phyloP scores from a whole-genome alignment of 441 rosid genomes.

The Sinapis alba region DNA sequence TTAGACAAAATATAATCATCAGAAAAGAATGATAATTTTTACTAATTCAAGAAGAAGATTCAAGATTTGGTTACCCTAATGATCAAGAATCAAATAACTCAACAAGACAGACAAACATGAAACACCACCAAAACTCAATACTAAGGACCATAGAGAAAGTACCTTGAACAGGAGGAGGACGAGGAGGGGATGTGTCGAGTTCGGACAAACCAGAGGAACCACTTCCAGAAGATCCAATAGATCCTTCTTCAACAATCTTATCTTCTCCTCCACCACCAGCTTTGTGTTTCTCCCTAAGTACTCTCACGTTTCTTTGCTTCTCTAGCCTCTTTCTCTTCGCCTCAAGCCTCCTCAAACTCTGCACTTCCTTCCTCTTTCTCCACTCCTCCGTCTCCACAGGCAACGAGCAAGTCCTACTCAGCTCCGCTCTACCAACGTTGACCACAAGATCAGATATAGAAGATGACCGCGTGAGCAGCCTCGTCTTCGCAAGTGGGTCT shows the following conservation, averaged over 20 bases:
- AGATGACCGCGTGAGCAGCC: conserved; percentile 59
- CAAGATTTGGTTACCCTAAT: background rate
- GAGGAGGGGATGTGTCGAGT: conserved; percentile 28
- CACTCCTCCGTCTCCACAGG: conserved; percentile 4
- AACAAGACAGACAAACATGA: background rate
- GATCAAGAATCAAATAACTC: conserved; percentile 2
- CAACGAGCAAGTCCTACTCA: conserved; percentile 7
- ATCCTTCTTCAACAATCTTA: conserved; percentile 38
- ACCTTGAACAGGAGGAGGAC: conserved; percentile 38
- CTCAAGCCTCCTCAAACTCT: conserved; percentile 73
- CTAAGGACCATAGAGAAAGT: background rate
- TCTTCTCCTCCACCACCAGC: conserved; percentile 29
- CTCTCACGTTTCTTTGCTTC: conserved; percentile 63
- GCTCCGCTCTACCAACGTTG: conserved; percentile 47
- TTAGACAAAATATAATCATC: background rate
- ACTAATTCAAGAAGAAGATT: background rate
- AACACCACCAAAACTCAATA: background rate
- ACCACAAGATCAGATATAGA: conserved; percentile 63
- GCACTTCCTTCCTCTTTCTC: conserved; percentile 38
- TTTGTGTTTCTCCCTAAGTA: conserved; percentile 36
- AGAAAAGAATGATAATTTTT: background rate
- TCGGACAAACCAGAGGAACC: conserved; percentile 42
- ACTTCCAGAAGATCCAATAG: conserved; percentile 39
- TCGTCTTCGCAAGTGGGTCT: conserved; percentile 60
- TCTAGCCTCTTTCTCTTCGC: conserved; percentile 85